A percentile compares a stretch with the other conserved stretches of the same genome.
These are phyloP conservation scores for Penicillium janthinellum DNA, from an alignment of 2,329 filamentous ascomycete genomes.

Conservation along the genomic window DNA sequence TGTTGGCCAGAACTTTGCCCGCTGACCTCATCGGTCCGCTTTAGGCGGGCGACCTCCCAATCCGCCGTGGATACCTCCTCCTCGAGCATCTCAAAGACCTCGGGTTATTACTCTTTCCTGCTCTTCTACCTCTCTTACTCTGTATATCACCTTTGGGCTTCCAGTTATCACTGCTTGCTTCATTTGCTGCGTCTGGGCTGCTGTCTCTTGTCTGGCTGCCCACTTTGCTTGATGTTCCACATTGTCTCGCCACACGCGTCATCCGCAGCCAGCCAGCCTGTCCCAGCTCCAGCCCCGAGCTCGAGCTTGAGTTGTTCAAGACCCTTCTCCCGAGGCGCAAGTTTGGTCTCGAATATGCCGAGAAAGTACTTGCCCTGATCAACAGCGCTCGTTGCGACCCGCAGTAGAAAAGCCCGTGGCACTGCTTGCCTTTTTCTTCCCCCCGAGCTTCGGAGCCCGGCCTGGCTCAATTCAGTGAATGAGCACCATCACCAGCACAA, in stretches of 20 bases:
- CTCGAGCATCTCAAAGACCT: background rate
- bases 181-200: background rate
- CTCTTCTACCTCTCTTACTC: background rate
- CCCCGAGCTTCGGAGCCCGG: constrained; percentile 1
- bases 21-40: constrained; percentile 22
- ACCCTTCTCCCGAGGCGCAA: constrained; percentile 8
- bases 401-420: background rate
- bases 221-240: constrained; percentile 17
- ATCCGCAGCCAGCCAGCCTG: constrained; percentile 13
- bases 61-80: background rate
- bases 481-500: background rate
- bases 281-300: constrained; percentile 15
- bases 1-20: background rate
- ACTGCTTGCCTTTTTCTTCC: background rate
- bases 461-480: constrained; percentile 7
- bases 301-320: background rate
- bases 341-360: constrained; percentile 19
- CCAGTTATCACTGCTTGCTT: background rate
- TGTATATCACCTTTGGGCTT: background rate
- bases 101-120: background rate
- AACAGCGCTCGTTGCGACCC: constrained; percentile 9
- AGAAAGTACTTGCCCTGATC: constrained; percentile 9
- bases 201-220: constrained; percentile 1
- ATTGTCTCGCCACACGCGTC: constrained; percentile 27
- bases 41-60: constrained; percentile 9